Evolutionary conservation across 495 filamentous ascomycete genomes (phyloP), one percentile per base, ranked within the genome.

Genomic region (Thermothielavioides terrestris): DNA sequence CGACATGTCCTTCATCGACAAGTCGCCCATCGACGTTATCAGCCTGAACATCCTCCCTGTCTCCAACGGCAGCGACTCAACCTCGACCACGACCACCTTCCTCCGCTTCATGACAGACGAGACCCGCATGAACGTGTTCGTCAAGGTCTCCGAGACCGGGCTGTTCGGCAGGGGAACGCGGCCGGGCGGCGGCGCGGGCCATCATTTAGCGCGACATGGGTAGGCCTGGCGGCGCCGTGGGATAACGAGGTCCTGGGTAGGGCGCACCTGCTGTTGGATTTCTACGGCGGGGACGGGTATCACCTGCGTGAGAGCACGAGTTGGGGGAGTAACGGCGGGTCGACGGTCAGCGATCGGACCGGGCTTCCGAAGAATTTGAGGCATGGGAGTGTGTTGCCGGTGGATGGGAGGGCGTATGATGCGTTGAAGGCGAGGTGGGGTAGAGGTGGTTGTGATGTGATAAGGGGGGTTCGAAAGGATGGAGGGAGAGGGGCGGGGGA

Each of bases 81-180:
- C 63, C 32, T 65, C 52, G 37, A 54, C 61, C 26, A 63, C 52
- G 37, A 54, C 61, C 26, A 63, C 52, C 42, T 76, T 71, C 38
- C 53, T 74, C 20, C 64, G 74, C 12, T 78, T 77, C 53, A 71
- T 77, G 67, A 78, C 77, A 46, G 72, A 78, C 60, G 75, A 78
- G 49, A 63, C 71, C 2, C 61, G 59, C 6, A 77, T 74, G 47
- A 74, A 67, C 4, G 75, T 77, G 23, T 78, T 75, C 53, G 60
- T 64, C 37, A 73, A 78, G 46, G 64, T 66, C 17, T 70, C 68
- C 6, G 58, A 67, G 0, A 68, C 55, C 0, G 75, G 75, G 2
- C 60, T 78, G 1, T 77, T 77, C 49, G 74, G 75, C 1, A 70
- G 59, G n/a, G 77, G 75, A 74, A 74, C 71, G 0, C 56, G 75